phyloP scores from a whole-genome alignment of 352 stramenopile genomes.

The Pythium pectinolyticum region DNA sequence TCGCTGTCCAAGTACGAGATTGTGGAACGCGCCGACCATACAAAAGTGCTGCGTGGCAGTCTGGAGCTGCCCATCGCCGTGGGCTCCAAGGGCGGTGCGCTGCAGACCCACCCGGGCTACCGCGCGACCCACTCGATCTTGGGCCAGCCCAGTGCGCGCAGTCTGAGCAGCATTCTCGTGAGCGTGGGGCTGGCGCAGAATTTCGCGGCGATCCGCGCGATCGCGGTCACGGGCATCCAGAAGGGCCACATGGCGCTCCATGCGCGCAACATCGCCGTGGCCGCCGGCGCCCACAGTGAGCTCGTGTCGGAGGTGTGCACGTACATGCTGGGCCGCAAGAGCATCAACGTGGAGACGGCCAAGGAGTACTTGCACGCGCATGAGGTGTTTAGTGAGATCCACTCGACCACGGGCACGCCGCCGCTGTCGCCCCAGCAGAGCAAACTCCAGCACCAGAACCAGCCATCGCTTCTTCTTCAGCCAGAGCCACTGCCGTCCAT shows the following conservation, averaged over 20 bases:
- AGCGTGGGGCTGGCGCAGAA: slow-evolving; percentile 87
- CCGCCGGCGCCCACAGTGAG: slow-evolving; percentile 71
- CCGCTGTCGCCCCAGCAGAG: slow-evolving; percentile 31
- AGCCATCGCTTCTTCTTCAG: slow-evolving; percentile 1
- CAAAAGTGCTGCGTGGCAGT: slow-evolving; percentile 61
- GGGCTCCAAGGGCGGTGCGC: slow-evolving; percentile 76
- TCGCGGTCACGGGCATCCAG: slow-evolving; percentile 87
- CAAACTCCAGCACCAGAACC: slow-evolving; percentile 6
- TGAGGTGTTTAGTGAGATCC: slow-evolving; percentile 75
- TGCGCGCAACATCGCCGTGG: slow-evolving; percentile 83
- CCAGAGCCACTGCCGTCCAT: slow-evolving; percentile 59
- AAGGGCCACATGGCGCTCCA: slow-evolving; percentile 88
- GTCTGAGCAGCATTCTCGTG: slow-evolving; percentile 68
- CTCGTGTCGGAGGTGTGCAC: slow-evolving; percentile 83
- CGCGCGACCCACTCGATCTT: slow-evolving; percentile 76
- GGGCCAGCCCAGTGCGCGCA: slow-evolving; percentile 58
- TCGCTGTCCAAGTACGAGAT: slow-evolving; percentile 80
- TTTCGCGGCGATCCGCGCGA: slow-evolving; percentile 80
- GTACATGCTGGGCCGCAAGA: slow-evolving; percentile 82
- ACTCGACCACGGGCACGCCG: slow-evolving; percentile 41
- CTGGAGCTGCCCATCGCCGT: slow-evolving; percentile 82
- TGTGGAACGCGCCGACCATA: slow-evolving; percentile 29
- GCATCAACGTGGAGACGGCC: slow-evolving; percentile 81
- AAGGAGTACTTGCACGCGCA: slow-evolving; percentile 84
- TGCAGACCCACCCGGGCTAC: slow-evolving; percentile 84